phyloP scores from a whole-genome alignment of 2,329 filamentous ascomycete species.

The Sphaerulina vaccinii region DNA sequence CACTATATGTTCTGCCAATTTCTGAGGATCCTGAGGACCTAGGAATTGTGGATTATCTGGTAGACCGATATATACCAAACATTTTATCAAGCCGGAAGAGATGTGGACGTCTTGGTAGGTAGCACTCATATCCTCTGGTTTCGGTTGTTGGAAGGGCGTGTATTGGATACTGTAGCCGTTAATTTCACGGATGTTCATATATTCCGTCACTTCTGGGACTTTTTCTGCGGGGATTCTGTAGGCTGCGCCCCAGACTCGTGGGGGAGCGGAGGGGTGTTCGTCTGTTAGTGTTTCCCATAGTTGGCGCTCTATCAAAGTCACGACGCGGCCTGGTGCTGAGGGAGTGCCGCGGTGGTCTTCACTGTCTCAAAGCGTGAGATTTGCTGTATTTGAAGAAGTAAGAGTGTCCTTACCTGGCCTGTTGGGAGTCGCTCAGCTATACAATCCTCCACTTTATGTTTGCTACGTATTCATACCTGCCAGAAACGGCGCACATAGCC shows the following conservation, averaged over 20 bases:
- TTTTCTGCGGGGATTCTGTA: conserved; percentile 70
- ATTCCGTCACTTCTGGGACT: conserved; percentile 79
- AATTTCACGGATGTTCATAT: conserved; percentile 91
- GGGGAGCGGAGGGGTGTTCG: conserved; percentile 60
- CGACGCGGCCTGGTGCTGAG: conserved; percentile 81
- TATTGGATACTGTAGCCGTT: conserved; percentile 96
- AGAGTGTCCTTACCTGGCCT: conserved; percentile 31
- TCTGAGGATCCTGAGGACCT: conserved; percentile 74
- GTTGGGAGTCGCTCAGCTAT: not conserved
- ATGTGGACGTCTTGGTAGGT: conserved; percentile 46
- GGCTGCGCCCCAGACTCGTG: conserved; percentile 84
- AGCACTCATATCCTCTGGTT: conserved; percentile 54
- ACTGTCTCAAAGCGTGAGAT: conserved; percentile 50
- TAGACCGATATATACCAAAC: conserved; percentile 89
- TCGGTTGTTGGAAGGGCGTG: conserved; percentile 66
- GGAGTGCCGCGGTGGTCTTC: conserved; percentile 94
- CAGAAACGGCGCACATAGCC: conserved; percentile 95
- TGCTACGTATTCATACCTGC: conserved; percentile 66
- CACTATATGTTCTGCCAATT: conserved; percentile 77
- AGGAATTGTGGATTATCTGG: conserved; percentile 91
- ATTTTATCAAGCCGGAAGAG: conserved; percentile 44
- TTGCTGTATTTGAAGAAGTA: not conserved
- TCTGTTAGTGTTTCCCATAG: conserved; percentile 77
- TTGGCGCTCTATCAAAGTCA: conserved; percentile 80
- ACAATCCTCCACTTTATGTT: not conserved